These are phyloP conservation scores for Diplodia mutila DNA, from an alignment of 2,329 filamentous ascomycete species.

Conservation along the genomic window DNA sequence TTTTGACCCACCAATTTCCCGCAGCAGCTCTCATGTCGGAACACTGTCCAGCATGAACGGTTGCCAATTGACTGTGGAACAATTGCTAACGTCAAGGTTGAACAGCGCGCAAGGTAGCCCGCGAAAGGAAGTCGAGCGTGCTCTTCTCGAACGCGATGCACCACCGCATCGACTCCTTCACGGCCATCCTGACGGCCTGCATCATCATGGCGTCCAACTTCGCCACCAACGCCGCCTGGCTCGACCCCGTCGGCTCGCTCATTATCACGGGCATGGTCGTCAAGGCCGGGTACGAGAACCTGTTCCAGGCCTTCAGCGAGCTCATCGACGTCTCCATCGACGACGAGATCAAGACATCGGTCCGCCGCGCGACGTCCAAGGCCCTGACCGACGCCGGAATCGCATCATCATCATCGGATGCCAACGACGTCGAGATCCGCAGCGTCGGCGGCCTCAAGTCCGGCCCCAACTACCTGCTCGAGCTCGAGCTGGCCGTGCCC, in stretches of 20 bases:
- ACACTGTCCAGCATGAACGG: background rate
- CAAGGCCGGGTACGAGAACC: conserved; percentile 86
- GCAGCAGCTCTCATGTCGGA: background rate
- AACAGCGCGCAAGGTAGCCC: conserved; percentile 89
- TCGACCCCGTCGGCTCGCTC: conserved; percentile 91
- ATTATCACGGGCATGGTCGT: conserved; percentile 94
- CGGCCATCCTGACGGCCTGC: conserved; percentile 86
- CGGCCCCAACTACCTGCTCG: conserved; percentile 93
- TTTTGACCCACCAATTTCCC: background rate
- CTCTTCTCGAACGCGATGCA: conserved; percentile 95
- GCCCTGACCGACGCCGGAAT: conserved; percentile 32
- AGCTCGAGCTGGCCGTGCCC: conserved; percentile 83
- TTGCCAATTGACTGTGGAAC: background rate
- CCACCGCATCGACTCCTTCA: conserved; percentile 93
- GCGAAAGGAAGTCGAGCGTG: conserved; percentile 91
- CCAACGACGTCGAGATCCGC: conserved; percentile 60
- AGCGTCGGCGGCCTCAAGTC: conserved; percentile 90
- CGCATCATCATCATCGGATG: background rate
- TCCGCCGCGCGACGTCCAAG: conserved; percentile 64
- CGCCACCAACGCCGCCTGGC: conserved; percentile 82
- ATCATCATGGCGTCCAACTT: conserved; percentile 90
- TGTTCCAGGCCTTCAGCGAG: conserved; percentile 78
- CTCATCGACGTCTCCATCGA: conserved; percentile 91
- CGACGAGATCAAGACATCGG: conserved; percentile 74
- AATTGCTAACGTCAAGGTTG: conserved; percentile 32